Evolutionary conservation across 371 early-diverging fungal species (phyloP).

Genomic region (Rhizomucor pusillus): DNA sequence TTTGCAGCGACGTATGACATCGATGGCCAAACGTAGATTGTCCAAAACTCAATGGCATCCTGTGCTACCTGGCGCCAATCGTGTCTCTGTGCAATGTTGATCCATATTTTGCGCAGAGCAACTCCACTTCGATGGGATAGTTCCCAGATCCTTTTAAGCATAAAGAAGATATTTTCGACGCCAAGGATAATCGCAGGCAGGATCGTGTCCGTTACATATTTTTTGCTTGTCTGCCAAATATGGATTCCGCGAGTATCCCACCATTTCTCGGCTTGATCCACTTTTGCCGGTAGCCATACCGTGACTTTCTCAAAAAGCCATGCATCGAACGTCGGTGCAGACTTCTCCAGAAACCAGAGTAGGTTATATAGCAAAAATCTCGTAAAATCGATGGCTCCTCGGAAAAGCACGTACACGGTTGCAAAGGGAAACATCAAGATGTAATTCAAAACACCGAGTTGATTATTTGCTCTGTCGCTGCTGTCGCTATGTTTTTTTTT

Average conservation of each 20-base stretch:
- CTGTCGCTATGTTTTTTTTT: too few species aligned
- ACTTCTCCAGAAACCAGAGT: slow-evolving; percentile 25
- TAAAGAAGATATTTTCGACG: slow-evolving; percentile 1
- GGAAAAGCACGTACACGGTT: slow-evolving; percentile 20
- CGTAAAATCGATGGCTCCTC: slow-evolving; percentile 17
- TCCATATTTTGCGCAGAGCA: slow-evolving; percentile 13
- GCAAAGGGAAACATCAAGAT: slow-evolving; percentile 31
- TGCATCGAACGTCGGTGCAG: slow-evolving; percentile 30
- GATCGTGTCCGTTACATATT: slow-evolving; percentile 1
- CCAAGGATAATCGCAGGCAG: slow-evolving; percentile 6
- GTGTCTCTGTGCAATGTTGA: slow-evolving; percentile 17
- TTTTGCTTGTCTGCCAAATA: background rate
- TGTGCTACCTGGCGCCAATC: slow-evolving; percentile 27
- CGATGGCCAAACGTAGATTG: slow-evolving; percentile 16
- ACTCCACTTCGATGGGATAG: too few species aligned
- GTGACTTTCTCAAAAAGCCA: slow-evolving; percentile 39
- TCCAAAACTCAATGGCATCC: slow-evolving; percentile 16
- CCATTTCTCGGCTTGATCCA: slow-evolving; percentile 17
- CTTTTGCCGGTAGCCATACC: slow-evolving; percentile 18
- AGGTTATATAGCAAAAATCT: slow-evolving; percentile 16
- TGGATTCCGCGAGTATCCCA: slow-evolving; percentile 22
- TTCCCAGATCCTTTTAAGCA: too few species aligned
- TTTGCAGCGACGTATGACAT: slow-evolving; percentile 5
- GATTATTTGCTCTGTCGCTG: too few species aligned
- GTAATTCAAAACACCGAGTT: slow-evolving; percentile 14